Percentiles rank a stretch among this genome's conserved stretches.
Conservation (phyloP, 1,139 yeast species). For the Nematodospora anomalae region DNA sequence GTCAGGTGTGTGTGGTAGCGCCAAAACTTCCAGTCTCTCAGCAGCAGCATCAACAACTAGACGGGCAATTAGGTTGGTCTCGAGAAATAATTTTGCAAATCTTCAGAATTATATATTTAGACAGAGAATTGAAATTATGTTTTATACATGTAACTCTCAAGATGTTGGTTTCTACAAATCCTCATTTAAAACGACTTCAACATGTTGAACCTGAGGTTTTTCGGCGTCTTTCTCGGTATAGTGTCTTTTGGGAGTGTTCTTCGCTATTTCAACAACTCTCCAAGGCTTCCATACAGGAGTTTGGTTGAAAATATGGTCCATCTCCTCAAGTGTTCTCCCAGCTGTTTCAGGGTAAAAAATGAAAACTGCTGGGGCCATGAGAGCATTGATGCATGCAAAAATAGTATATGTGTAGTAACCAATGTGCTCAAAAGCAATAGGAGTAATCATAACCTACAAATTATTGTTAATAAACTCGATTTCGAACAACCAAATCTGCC, state of each 20-base stretch:
- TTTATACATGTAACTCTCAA: too few species aligned
- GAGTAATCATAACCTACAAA: conserved; percentile 36
- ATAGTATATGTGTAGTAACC: conserved; percentile 34
- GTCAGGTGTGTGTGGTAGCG: too few species aligned
- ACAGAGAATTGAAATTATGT: too few species aligned
- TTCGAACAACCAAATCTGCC: too few species aligned
- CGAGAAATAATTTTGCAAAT: too few species aligned
- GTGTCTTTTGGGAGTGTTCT: conserved; percentile 7
- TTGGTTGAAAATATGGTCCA: conserved; percentile 56
- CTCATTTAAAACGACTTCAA: conserved; percentile 10
- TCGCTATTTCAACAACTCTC: conserved; percentile 41
- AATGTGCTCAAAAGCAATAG: conserved; percentile 32
- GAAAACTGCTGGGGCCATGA: conserved; percentile 55
- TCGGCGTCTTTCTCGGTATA: conserved; percentile 8
- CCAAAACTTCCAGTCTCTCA: background rate
- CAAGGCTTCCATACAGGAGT: conserved; percentile 38
- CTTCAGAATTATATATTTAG: too few species aligned
- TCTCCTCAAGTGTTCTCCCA: conserved; percentile 58
- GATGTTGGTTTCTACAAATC: too few species aligned
- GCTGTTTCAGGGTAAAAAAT: conserved; percentile 63
- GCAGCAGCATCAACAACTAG: too few species aligned
- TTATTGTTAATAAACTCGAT: background rate
- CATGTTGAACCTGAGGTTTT: conserved; percentile 11
- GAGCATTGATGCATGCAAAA: conserved; percentile 41
- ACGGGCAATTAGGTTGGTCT: too few species aligned